Conservation (phyloP, 192 early-diverging fungal genomes). For the Paraglomus brasilianum region DNA sequence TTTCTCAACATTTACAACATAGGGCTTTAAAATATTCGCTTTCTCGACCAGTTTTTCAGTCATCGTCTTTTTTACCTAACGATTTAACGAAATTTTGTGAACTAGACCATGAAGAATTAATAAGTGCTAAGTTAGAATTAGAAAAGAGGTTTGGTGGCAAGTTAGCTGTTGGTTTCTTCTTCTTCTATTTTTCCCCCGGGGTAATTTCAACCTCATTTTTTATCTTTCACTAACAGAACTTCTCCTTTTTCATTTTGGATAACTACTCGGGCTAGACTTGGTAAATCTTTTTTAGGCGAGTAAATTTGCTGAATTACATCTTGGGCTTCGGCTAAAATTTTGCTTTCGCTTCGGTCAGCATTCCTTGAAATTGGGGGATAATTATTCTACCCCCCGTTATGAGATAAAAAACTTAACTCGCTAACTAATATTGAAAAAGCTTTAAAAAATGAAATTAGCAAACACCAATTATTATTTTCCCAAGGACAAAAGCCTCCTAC, state of each 20-base stretch:
- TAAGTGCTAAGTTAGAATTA: no score
- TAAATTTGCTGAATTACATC: background rate
- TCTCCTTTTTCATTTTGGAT: constrained; percentile 24
- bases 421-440: constrained; percentile 13
- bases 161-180: background rate
- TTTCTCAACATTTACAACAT: no score
- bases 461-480: constrained; percentile 8
- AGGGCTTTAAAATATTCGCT: no score
- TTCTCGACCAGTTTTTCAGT: no score
- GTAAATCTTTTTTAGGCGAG: constrained; percentile 8
- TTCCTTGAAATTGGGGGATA: background rate
- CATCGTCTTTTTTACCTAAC: no score
- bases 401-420: constrained; percentile 13
- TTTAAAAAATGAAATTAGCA: constrained; percentile 3
- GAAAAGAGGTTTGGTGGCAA: no score
- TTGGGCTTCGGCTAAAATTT: background rate
- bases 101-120: no score
- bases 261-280: background rate
- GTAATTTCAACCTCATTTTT: constrained; percentile 23
- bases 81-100: no score
- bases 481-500: constrained; percentile 6
- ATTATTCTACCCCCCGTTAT: constrained; percentile 9
- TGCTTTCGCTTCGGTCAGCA: background rate
- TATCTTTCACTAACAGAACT: constrained; percentile 19
- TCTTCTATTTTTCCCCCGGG: constrained; percentile 14